Evolutionary conservation across 2,329 filamentous ascomycete genomes (phyloP), one percentile per base, ranked within the genome.

Genomic region (Byssochlamys sp.): DNA sequence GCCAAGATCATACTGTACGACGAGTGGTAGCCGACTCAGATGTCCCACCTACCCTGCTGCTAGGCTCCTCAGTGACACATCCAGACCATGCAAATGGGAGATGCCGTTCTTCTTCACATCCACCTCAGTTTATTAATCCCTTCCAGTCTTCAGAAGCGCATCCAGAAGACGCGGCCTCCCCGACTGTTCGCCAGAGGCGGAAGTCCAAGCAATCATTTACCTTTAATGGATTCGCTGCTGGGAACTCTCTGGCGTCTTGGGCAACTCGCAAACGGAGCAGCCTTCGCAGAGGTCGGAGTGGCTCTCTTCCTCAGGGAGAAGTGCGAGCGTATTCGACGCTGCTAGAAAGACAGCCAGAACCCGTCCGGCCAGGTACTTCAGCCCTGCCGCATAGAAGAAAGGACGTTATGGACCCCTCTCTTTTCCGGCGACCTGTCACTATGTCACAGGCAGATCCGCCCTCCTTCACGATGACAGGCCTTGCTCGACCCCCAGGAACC

Each of bases 171-270:
- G 14, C 53, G 27, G 54, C 49, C 28, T 49, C 14, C 10, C 39
- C 54, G 6, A 48, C 24, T 31, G 28, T 56, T 33, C 54, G 55
- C 35, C 19, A 54, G 27, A 57, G 56, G 26, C 53, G 59, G 19
- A 60, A 57, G 49, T 69, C 75, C 24, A 70, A 74, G 57, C 75
- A 77, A 55, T 80, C 79, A 58, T 81, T 81, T 71, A 81, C 80
- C 27, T 73, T 81, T 57, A 70, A 72, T 55, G 76, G 80, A 61
- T 63, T 68, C 45, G 59, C 68, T 76, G 52, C 69, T 75, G 57
- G 71, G 69, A 55, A 68, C 67, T 55, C 71, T 65, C 55, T 71
- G 67, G 57, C 70, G 65, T 60, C 71, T 62, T 73, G 69, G 69
- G 76, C 71, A 19, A 45, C 66, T 70, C 72, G 26, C 64, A 68